These are phyloP conservation scores for Apophysomyces variabilis DNA, from an alignment of 371 early-diverging fungal genomes.

Conservation along the genomic window DNA sequence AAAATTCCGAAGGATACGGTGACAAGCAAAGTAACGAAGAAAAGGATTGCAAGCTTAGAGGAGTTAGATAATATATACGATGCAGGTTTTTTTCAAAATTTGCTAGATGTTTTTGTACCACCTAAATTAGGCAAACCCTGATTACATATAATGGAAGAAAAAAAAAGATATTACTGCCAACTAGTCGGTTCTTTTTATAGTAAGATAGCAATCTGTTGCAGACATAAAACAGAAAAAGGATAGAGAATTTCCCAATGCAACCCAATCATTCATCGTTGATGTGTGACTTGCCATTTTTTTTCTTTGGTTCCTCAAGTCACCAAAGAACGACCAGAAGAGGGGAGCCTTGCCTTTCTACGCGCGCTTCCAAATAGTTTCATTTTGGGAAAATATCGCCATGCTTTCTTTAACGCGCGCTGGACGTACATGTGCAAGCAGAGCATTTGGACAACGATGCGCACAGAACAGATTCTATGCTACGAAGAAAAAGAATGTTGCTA, in stretches of 20 bases:
- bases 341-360: too few species aligned
- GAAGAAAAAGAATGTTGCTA: conserved; percentile 31
- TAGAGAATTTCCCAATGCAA: too few species aligned
- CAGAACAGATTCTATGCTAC: conserved; percentile 30
- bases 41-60: conserved; percentile 47
- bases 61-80: conserved; percentile 74
- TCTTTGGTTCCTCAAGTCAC: too few species aligned
- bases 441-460: not conserved
- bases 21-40: conserved; percentile 22
- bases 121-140: conserved; percentile 16
- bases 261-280: too few species aligned
- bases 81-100: conserved; percentile 58
- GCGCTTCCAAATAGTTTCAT: too few species aligned
- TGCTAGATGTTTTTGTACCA: conserved; percentile 44
- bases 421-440: conserved; percentile 3
- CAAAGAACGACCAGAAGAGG: too few species aligned
- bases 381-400: not conserved
- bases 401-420: not conserved
- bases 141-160: not conserved
- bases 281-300: too few species aligned
- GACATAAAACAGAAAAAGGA: too few species aligned
- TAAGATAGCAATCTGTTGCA: too few species aligned
- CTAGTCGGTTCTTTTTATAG: too few species aligned
- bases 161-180: too few species aligned
- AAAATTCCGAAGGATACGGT: not conserved